Evolutionary conservation across 441 rosid species (phyloP).

Genomic region (Bruguiera hainesii): DNA sequence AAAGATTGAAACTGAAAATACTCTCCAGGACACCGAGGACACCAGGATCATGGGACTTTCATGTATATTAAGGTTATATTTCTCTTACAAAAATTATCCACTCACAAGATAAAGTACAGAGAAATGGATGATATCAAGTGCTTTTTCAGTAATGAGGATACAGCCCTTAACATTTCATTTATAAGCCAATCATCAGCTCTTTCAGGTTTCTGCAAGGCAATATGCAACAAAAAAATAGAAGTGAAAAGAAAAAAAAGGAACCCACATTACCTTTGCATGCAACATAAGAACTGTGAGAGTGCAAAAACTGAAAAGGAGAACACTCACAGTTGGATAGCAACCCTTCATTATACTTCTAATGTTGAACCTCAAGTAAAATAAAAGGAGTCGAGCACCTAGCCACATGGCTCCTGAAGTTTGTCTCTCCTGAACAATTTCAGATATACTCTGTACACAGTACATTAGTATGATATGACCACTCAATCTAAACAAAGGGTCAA

Average conservation of each 20-base stretch:
- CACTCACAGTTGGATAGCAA: constrained; percentile 79
- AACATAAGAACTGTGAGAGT: constrained; percentile 7
- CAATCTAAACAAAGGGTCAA: too few relatives aligned
- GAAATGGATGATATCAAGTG: background rate
- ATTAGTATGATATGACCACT: too few relatives aligned
- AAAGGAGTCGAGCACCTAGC: constrained; percentile 68
- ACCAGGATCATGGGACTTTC: constrained; percentile 84
- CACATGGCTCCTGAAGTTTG: constrained; percentile 48
- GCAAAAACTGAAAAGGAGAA: constrained; percentile 4
- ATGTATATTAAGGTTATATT: constrained; percentile 41
- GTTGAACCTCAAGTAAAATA: constrained; percentile 53
- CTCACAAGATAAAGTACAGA: background rate
- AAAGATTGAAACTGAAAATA: constrained; percentile 72
- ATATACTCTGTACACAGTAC: too few relatives aligned
- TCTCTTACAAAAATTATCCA: background rate
- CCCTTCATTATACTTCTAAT: constrained; percentile 51
- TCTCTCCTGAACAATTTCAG: constrained; percentile 48
- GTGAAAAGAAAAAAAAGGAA: background rate
- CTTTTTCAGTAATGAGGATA: constrained; percentile 46
- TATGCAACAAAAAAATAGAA: background rate
- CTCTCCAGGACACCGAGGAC: constrained; percentile 72
- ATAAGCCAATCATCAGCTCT: constrained; percentile 81
- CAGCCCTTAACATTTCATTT: constrained; percentile 85
- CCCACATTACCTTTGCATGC: background rate
- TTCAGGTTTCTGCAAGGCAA: constrained; percentile 50